phyloP scores from a whole-genome alignment of 768 basidiomycete species.

The Panaeolus cyanescens region DNA sequence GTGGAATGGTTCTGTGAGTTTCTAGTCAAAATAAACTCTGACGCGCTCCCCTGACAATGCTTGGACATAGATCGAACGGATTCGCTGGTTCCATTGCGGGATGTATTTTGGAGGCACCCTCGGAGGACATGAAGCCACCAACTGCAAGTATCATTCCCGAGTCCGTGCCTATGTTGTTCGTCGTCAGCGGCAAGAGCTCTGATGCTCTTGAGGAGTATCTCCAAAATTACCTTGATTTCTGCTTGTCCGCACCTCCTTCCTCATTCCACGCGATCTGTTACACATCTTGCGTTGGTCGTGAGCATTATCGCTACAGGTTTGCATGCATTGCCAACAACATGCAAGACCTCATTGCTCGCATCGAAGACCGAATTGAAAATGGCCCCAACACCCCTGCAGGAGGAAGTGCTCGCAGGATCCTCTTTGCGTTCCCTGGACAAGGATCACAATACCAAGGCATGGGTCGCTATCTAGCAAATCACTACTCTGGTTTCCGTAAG shows the following conservation, averaged over 20 bases:
- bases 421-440: conserved; percentile 38
- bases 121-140: conserved; percentile 16
- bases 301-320: conserved; percentile 35
- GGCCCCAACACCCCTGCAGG: conserved; percentile 6
- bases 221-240: conserved; percentile 33
- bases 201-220: conserved; percentile 30
- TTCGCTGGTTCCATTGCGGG: conserved; percentile 38
- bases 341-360: conserved; percentile 30
- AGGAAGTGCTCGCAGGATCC: conserved; percentile 21
- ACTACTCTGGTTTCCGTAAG: conserved; percentile 27
- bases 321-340: conserved; percentile 31
- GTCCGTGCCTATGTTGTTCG: conserved; percentile 27
- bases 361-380: conserved; percentile 26
- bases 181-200: conserved; percentile 35
- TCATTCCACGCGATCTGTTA: conserved; percentile 35
- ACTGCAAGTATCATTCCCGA: conserved; percentile 14
- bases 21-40: background rate
- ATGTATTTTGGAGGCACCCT: conserved; percentile 30
- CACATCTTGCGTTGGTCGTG: conserved; percentile 36
- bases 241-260: conserved; percentile 18
- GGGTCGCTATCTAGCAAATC: conserved; percentile 30
- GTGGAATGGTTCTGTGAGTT: conserved; percentile 31
- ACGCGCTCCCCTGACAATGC: background rate
- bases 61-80: conserved; percentile 31
- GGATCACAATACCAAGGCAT: conserved; percentile 38